Evolutionary conservation across 495 filamentous ascomycete species (phyloP), one percentile per base, ranked within the genome.

Genomic region (Tuber borchii): DNA sequence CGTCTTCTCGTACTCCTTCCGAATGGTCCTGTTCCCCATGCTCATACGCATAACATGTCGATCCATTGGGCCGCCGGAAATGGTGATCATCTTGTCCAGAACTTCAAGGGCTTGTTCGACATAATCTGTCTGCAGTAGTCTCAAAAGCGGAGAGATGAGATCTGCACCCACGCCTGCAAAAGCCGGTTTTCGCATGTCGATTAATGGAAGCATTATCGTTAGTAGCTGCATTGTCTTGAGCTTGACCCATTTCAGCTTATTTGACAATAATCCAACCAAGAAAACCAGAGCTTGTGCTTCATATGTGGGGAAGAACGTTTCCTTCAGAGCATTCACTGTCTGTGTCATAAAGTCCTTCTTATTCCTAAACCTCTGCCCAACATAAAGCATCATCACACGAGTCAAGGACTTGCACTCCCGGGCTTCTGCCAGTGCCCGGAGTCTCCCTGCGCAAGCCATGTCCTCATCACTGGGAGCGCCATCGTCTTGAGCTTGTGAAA

Each of bases 1-100:
- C 8, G 93, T 96, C 44, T 91, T 91, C 80, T 97, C 95, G 81
- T 97, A 98, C 83, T 97, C 93, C 81, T 97, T 97, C 61, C 92
- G 90, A 70, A 94, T 90, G 0, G 91, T 90, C 77, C 92, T 91
- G 91, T 92, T 37, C 89, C 89, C 51, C 92, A 98, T 97, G 84
- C 80, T 81, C 95, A 98, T 99, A 37, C 95, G 89, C 68, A 99
- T 86, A 79, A 97, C 93, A 79, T 97, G 93, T 75, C 91, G 91
- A 84, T 97, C 95, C 89, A 97, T 93, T 2, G 94, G 90, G 31
- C 94, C 97, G 0, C 93, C 93, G 0, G 94, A 92, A 86, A 99
- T 94, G 43, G 90, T 92, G 88, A 97, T 93, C 82, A 97, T 94
- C 74, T 96, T 91, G 83, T 98, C 95, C 73, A 99, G 86, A 19